A percentile compares a stretch with the other conserved stretches of the same genome.
Conservation (phyloP, 768 basidiomycete species). For the Leccinum disarticulatum region DNA sequence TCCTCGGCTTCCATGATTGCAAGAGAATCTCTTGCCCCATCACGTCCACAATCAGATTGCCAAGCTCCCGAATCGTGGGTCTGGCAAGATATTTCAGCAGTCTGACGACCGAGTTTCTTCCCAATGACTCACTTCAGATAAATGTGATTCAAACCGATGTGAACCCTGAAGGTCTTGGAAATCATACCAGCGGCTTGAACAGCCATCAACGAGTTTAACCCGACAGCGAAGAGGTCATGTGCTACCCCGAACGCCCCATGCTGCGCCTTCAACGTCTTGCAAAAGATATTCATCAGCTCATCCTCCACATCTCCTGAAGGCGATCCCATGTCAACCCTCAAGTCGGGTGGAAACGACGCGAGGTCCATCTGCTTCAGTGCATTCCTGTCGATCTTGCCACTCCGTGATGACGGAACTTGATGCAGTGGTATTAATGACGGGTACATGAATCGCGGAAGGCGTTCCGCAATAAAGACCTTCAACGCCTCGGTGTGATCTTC, state of each 20-base stretch:
- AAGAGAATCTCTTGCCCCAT: constrained; percentile 31
- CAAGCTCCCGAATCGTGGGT: constrained; percentile 28
- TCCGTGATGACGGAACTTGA: constrained; percentile 24
- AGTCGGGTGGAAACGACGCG: constrained; percentile 19
- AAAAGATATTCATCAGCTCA: constrained; percentile 27
- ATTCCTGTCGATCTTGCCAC: constrained; percentile 31
- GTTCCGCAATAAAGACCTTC: constrained; percentile 28
- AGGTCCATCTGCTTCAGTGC: constrained; percentile 31
- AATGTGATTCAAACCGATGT: constrained; percentile 30
- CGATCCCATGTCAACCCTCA: constrained; percentile 25
- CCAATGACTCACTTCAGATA: constrained; percentile 26
- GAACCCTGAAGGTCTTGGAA: constrained; percentile 30
- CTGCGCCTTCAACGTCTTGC: constrained; percentile 22
- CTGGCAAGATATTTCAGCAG: constrained; percentile 9
- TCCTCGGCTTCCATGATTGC: constrained; percentile 33
- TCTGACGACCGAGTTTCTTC: background rate
- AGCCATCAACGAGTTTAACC: constrained; percentile 33
- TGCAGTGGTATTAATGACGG: constrained; percentile 30
- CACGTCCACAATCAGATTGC: constrained; percentile 26
- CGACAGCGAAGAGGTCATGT: constrained; percentile 32
- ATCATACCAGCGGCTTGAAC: constrained; percentile 32
- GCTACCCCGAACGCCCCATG: constrained; percentile 24
- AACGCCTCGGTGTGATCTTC: constrained; percentile 23
- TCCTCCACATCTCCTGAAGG: constrained; percentile 28
- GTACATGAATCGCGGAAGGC: constrained; percentile 34